Conservation (phyloP, 225 moss, liverwort and hornwort species). For the Pleurozium schreberi region DNA sequence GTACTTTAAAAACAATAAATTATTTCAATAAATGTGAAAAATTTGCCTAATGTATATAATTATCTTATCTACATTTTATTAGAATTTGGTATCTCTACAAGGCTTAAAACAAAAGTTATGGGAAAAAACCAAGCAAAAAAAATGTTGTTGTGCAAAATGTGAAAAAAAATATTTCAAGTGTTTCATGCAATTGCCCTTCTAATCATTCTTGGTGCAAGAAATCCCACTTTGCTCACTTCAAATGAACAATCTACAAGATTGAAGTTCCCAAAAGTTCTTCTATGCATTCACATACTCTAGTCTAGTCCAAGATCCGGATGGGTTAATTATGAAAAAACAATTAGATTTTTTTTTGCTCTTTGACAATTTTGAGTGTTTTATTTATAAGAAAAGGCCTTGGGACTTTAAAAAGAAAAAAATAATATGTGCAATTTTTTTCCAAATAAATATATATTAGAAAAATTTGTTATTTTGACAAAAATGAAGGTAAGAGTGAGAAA, state of each 20-base stretch:
- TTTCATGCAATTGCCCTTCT: too few relatives aligned
- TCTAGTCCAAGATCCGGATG: neutral
- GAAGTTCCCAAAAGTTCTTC: too few relatives aligned
- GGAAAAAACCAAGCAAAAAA: neutral
- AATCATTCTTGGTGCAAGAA: too few relatives aligned
- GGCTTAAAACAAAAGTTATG: neutral
- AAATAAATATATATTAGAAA: neutral
- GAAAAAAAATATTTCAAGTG: too few relatives aligned
- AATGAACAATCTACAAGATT: too few relatives aligned
- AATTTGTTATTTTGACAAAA: neutral
- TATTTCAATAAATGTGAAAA: neutral
- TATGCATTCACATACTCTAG: too few relatives aligned
- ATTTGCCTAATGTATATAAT: neutral
- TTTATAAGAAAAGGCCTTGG: too few relatives aligned
- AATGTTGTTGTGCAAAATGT: too few relatives aligned
- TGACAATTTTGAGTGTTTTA: neutral
- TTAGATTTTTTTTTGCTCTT: neutral
- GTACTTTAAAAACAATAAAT: rapidly evolving
- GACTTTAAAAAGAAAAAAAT: neutral
- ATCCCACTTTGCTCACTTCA: too few relatives aligned
- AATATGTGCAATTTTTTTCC: neutral
- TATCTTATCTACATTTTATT: neutral
- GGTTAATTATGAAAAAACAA: neutral
- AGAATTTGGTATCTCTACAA: neutral
- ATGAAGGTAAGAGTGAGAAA: neutral